Evolutionary conservation across 1,284 basidiomycete species (phyloP).

Genomic region (Tilletia caries): DNA sequence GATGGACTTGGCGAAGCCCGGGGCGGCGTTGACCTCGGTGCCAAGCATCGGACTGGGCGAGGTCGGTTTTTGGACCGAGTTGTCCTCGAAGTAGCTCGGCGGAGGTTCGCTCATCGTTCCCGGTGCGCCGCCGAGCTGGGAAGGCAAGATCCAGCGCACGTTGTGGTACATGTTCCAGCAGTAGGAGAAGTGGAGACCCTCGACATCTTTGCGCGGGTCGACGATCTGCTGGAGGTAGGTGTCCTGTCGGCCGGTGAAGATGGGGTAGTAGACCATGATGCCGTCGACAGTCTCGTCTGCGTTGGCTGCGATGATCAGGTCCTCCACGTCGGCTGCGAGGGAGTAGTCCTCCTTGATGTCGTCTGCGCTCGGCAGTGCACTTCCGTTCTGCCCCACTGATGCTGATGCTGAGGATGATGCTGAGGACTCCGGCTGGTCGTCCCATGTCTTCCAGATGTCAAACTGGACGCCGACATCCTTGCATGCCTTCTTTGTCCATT

Average conservation of each 20-base stretch:
- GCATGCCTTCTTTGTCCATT: conserved; percentile 89
- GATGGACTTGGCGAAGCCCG: conserved; percentile 84
- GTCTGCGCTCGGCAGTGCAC: conserved; percentile 54
- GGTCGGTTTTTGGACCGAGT: background rate
- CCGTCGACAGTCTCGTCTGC: conserved; percentile 80
- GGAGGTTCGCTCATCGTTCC: conserved; percentile 41
- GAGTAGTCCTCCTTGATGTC: conserved; percentile 68
- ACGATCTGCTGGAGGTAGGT: conserved; percentile 94
- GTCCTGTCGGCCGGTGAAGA: conserved; percentile 65
- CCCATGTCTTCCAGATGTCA: conserved; percentile 58
- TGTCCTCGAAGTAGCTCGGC: conserved; percentile 7
- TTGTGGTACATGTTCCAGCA: conserved; percentile 55
- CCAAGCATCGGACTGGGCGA: conserved; percentile 12
- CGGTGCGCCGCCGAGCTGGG: conserved; percentile 48
- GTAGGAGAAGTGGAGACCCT: conserved; percentile 77
- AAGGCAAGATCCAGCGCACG: conserved; percentile 49
- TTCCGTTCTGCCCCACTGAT: background rate
- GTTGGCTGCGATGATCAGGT: conserved; percentile 62
- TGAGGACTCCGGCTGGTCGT: conserved; percentile 25
- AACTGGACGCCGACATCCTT: conserved; percentile 83
- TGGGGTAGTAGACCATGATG: conserved; percentile 74
- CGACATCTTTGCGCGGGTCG: conserved; percentile 92
- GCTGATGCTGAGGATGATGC: no score
- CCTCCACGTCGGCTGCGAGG: conserved; percentile 63
- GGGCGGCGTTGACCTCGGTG: conserved; percentile 57